These are phyloP conservation scores for Solanum aculeatissimum DNA, from an alignment of 305 asterid species.

Conservation along the genomic window DNA sequence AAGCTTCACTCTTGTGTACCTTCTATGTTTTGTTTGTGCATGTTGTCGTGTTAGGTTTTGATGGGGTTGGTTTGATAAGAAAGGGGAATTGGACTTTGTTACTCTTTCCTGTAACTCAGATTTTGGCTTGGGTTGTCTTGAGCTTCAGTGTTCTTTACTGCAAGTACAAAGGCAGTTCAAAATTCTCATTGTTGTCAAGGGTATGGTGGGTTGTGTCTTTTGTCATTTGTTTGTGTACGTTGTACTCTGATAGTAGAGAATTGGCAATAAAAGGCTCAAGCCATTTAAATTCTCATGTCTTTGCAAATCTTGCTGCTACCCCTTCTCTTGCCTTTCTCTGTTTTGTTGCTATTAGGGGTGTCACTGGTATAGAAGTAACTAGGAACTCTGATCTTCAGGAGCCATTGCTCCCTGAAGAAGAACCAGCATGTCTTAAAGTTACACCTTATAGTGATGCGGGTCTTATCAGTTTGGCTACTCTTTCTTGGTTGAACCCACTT, in stretches of 20 bases:
- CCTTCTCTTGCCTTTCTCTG: slow-evolving; percentile 73
- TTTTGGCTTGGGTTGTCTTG: slow-evolving; percentile 65
- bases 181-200: slow-evolving; percentile 52
- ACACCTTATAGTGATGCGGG: slow-evolving; percentile 91
- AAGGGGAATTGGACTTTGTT: slow-evolving; percentile 42
- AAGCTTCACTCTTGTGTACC: slow-evolving; percentile 52
- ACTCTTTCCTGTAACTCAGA: slow-evolving; percentile 54
- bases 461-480: slow-evolving; percentile 67
- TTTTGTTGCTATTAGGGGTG: slow-evolving; percentile 60
- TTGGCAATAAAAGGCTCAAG: slow-evolving; percentile 41
- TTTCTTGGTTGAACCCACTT: slow-evolving; percentile 94
- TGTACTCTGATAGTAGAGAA: slow-evolving; percentile 62
- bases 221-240: slow-evolving; percentile 34
- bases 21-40: slow-evolving; percentile 58
- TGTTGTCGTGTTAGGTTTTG: slow-evolving; percentile 50
- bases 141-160: slow-evolving; percentile 57
- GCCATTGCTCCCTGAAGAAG: slow-evolving; percentile 76
- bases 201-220: slow-evolving; percentile 90
- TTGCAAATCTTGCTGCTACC: slow-evolving; percentile 45
- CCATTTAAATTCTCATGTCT: slow-evolving; percentile 52
- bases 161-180: slow-evolving; percentile 41
- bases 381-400: slow-evolving; percentile 61
- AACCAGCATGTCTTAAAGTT: slow-evolving; percentile 81
- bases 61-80: slow-evolving; percentile 41
- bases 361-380: slow-evolving; percentile 44